Evolutionary conservation across 768 basidiomycete genomes (phyloP), one percentile per base, ranked within the genome.

Genomic region (Boletus sp.): DNA sequence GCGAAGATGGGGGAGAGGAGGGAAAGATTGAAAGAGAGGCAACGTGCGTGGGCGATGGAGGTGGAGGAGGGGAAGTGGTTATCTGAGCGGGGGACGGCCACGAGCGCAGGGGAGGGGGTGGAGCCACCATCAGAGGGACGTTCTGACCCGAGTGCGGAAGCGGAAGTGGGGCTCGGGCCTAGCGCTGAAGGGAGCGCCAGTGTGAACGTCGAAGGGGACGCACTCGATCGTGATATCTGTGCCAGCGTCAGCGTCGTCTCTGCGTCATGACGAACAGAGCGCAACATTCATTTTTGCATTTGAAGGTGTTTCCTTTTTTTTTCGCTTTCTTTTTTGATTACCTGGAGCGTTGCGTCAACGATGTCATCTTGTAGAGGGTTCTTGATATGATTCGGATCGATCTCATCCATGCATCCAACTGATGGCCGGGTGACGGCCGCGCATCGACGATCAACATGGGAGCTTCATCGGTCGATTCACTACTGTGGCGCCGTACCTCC

Each of bases 41-140:
- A 66, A 20, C 32, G n/a, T n/a, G 33, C 2, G 20, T 67, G 66
- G 66, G 54, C 47, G 5, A 61, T 11, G 12, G 49, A 52, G 39
- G 64, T 67, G 32, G 61, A 37, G 33, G 32, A 54, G 7, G 66
- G 56, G 3, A 33, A 45, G 18, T 67, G 66, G 66, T 44, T 53
- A 20, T 14, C 50, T 12, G 54, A 52, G n/a, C 52, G 37, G 28
- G 15, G 12, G 46, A 47, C 3, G 7, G 24, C 0, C 8, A 14
- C 37, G 11, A n/a, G 9, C 44, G 42, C 15, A 0, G 41, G 10
- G 5, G 54, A 48, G n/a, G 41, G 14, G 36, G 28, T 12, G n/a
- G 42, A 41, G 7, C 33, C 42, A 15, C 28, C 20, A n/a, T 14
- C 6, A 4, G 56, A 62, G 18, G 59, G n/a, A 14, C 39, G 50